Evolutionary conservation across 257 asterid genomes (phyloP).

Genomic region (Echium plantagineum): DNA sequence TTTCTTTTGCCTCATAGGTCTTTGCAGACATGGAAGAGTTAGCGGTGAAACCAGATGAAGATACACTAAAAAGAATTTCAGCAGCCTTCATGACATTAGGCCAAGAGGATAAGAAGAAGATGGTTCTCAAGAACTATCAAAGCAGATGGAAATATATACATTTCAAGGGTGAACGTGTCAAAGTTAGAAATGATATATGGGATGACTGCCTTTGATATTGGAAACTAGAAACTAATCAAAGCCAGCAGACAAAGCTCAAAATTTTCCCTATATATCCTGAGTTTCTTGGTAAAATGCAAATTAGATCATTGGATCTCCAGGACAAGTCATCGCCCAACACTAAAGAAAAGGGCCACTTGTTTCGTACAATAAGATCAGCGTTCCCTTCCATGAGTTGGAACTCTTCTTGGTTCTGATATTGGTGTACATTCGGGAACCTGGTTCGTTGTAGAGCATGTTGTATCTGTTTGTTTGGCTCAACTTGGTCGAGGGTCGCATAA

Average conservation of each 20-base stretch:
- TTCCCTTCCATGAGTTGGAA: no score
- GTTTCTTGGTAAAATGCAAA: neutral
- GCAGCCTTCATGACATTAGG: slow-evolving; percentile 54
- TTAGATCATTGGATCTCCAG: neutral
- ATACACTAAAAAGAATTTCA: slow-evolving; percentile 55
- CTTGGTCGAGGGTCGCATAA: no score
- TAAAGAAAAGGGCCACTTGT: no score
- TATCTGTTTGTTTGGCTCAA: no score
- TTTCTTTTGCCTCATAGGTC: slow-evolving; percentile 29
- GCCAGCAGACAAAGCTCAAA: neutral
- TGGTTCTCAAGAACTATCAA: slow-evolving; percentile 34
- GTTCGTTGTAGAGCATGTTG: no score
- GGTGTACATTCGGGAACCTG: no score
- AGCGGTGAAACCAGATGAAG: slow-evolving; percentile 80
- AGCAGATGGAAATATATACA: slow-evolving; percentile 74
- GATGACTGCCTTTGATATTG: slow-evolving; percentile 3
- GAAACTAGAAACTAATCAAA: neutral
- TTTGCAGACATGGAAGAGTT: slow-evolving; percentile 98
- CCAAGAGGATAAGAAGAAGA: slow-evolving; percentile 40
- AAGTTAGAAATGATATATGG: slow-evolving; percentile 30
- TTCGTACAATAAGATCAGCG: no score
- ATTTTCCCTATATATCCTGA: neutral
- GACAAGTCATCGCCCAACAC: no score
- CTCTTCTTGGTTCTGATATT: no score
- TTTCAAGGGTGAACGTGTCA: slow-evolving; percentile 77